A percentile compares a stretch with the other conserved stretches of the same genome.
phyloP scores from a whole-genome alignment of 176 grass and related monocot species.

The Raddia guianensis region DNA sequence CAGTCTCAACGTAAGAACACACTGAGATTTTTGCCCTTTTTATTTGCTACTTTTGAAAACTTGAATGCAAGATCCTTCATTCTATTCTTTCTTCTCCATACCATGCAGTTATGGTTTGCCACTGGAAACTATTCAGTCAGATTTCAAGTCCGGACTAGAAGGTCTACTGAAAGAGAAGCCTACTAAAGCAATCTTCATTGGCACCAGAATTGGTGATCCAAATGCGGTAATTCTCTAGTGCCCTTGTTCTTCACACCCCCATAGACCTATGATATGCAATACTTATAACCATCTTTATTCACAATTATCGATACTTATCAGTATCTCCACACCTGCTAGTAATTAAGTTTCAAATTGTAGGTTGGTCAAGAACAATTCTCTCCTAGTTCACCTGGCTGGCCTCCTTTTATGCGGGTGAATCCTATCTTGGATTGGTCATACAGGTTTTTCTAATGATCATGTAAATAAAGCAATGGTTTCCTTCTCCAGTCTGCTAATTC shows the following conservation, averaged over 20 bases:
- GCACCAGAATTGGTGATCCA: slow-evolving; percentile 98
- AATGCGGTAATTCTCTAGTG: slow-evolving; percentile 74
- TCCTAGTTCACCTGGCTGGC: slow-evolving; percentile 96
- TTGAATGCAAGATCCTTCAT: slow-evolving; percentile 25
- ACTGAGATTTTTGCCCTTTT: slow-evolving; percentile 32
- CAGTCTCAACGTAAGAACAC: slow-evolving; percentile 65
- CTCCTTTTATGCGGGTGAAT: slow-evolving; percentile 99
- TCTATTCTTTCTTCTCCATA: slow-evolving; percentile 28
- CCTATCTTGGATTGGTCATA: slow-evolving; percentile 99
- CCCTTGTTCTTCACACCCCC: slow-evolving; percentile 29
- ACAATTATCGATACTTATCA: neutral
- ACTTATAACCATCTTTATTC: slow-evolving; percentile 13
- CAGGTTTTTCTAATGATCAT: slow-evolving; percentile 68
- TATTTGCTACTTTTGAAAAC: slow-evolving; percentile 34
- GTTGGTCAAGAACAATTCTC: slow-evolving; percentile 99
- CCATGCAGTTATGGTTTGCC: slow-evolving; percentile 82
- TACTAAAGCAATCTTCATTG: slow-evolving; percentile 98
- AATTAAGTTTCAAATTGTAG: slow-evolving; percentile 57
- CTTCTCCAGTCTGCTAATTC: slow-evolving; percentile 30
- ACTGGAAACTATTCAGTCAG: slow-evolving; percentile 81
- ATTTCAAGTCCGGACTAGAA: slow-evolving; percentile 98
- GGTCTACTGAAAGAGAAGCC: slow-evolving; percentile 72
- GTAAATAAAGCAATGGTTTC: slow-evolving; percentile 39
- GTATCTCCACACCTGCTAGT: slow-evolving; percentile 14
- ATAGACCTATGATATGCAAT: slow-evolving; percentile 32